Conservation (phyloP, 129 eudicot genomes). For the Flaveria bidentis region DNA sequence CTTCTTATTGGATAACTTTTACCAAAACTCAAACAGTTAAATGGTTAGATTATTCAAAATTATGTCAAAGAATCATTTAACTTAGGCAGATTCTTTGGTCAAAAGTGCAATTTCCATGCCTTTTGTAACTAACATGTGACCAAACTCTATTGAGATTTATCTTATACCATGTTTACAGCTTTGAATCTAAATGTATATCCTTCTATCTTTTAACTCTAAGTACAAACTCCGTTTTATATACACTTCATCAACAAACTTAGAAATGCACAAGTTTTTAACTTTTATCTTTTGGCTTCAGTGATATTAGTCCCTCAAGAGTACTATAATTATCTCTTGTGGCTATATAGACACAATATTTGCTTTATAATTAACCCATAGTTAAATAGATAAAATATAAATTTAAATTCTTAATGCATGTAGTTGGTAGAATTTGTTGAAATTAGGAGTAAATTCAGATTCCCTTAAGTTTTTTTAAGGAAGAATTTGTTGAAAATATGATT, state of each 20-base stretch:
- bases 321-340: background rate
- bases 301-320: too few relatives aligned
- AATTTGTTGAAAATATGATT: too few relatives aligned
- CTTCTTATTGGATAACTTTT: too few relatives aligned
- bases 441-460: too few relatives aligned
- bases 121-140: conserved; percentile 5
- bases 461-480: too few relatives aligned
- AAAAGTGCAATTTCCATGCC: background rate
- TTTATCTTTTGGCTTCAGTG: background rate
- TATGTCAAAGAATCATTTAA: background rate
- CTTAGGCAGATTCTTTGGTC: background rate
- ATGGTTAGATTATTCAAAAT: background rate
- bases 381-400: too few relatives aligned
- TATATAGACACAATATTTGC: background rate
- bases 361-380: background rate
- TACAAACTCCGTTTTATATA: background rate
- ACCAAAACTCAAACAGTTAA: background rate
- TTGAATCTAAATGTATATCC: background rate
- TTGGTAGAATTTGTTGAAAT: too few relatives aligned
- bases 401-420: too few relatives aligned
- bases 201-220: background rate
- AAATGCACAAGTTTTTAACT: background rate
- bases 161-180: conserved; percentile 1
- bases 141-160: conserved; percentile 19
- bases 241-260: background rate